A percentile compares a stretch with the other conserved stretches of the same genome.
These are phyloP conservation scores for Pulveroboletus sp. DNA, from an alignment of 768 basidiomycete genomes.

Conservation along the genomic window DNA sequence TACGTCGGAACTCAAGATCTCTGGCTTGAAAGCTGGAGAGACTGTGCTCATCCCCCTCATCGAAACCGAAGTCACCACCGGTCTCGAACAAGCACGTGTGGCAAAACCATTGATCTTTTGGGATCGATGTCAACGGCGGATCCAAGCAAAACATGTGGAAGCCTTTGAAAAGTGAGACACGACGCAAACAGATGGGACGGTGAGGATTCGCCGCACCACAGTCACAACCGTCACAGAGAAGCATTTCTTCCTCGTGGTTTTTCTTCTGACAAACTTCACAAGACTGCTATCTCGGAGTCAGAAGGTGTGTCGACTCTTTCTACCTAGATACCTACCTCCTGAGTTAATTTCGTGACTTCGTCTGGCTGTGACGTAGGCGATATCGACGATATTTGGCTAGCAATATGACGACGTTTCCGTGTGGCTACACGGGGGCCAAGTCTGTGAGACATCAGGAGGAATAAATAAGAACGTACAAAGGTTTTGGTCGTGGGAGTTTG, in stretches of 20 bases:
- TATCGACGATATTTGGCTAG: constrained; percentile 20
- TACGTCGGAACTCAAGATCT: constrained; percentile 80
- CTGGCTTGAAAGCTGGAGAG: constrained; percentile 88
- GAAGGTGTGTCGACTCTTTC: constrained; percentile 6
- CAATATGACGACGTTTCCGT: constrained; percentile 25
- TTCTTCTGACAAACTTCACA: constrained; percentile 94
- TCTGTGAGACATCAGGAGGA: constrained; percentile 6
- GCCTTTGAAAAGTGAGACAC: constrained; percentile 43
- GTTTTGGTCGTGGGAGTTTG: constrained; percentile 47
- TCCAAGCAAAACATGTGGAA: constrained; percentile 98
- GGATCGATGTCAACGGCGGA: constrained; percentile 80
- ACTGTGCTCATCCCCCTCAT: constrained; percentile 95
- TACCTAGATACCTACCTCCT: constrained; percentile 45
- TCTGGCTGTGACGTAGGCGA: constrained; percentile 24
- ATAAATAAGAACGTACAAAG: constrained; percentile 29
- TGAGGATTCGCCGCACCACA: constrained; percentile 45
- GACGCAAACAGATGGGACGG: constrained; percentile 7
- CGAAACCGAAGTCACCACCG: constrained; percentile 96
- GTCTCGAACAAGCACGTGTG: constrained; percentile 86
- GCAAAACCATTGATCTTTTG: constrained; percentile 96
- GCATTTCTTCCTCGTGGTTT: constrained; percentile 85
- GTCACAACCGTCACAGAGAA: constrained; percentile 87
- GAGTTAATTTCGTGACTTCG: constrained; percentile 41
- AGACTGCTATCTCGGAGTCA: constrained; percentile 50
- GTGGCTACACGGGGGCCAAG: constrained; percentile 28